A percentile compares a stretch with the other conserved stretches of the same genome.
phyloP scores from a whole-genome alignment of 2,329 filamentous ascomycete species.

The Fusarium solani-melongenae region DNA sequence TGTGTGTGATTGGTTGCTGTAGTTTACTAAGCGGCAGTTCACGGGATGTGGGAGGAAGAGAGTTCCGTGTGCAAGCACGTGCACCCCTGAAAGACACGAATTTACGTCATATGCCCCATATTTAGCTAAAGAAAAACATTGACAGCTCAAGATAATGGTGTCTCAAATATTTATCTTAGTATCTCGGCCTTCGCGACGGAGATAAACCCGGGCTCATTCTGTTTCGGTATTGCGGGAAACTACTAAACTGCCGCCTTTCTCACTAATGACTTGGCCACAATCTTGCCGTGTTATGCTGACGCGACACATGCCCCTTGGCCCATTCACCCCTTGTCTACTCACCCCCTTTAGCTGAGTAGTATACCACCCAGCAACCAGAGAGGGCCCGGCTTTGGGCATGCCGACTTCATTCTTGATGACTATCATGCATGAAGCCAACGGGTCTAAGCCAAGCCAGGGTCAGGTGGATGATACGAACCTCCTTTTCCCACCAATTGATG shows the following conservation, averaged over 20 bases:
- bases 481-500: too few species aligned
- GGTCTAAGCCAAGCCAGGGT: too few species aligned
- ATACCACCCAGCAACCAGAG: too few species aligned
- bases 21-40: background rate
- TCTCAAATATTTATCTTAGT: background rate
- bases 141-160: background rate
- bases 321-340: too few species aligned
- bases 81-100: background rate
- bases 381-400: too few species aligned
- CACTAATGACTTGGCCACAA: too few species aligned
- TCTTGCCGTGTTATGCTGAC: too few species aligned
- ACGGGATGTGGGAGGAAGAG: background rate
- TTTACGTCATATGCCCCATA: background rate
- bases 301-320: too few species aligned
- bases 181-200: background rate
- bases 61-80: background rate
- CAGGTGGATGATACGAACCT: too few species aligned
- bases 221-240: background rate
- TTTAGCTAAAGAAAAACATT: background rate
- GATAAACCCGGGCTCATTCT: background rate
- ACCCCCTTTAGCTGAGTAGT: too few species aligned
- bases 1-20: background rate
- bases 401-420: too few species aligned
- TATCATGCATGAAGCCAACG: too few species aligned
- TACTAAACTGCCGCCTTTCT: background rate